Conservation (phyloP, 352 stramenopile genomes). For the Globisporangium emineosum region DNA sequence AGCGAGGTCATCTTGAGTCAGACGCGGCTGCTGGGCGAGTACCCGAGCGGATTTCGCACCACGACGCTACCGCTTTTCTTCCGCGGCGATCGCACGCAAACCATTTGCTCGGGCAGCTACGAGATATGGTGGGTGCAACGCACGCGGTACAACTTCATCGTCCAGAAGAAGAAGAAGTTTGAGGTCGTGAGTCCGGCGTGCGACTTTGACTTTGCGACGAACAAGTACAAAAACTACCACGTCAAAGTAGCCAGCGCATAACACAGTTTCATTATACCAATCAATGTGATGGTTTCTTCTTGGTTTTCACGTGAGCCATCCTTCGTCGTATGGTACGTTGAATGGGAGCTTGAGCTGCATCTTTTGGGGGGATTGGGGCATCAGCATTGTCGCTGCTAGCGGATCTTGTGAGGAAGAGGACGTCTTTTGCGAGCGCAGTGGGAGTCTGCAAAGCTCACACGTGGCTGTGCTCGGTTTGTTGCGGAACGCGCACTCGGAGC, state of each 20-base stretch:
- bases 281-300: neutral
- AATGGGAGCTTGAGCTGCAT: slow-evolving; percentile 14
- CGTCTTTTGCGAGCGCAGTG: slow-evolving; percentile 17
- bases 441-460: slow-evolving; percentile 62
- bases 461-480: slow-evolving; percentile 41
- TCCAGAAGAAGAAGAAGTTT: slow-evolving; percentile 82
- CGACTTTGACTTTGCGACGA: slow-evolving; percentile 78
- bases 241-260: slow-evolving; percentile 16
- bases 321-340: slow-evolving; percentile 33
- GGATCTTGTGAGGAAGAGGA: neutral
- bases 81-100: slow-evolving; percentile 50
- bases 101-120: slow-evolving; percentile 69
- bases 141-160: slow-evolving; percentile 76
- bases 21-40: slow-evolving; percentile 63
- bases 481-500: slow-evolving; percentile 57
- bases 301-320: slow-evolving; percentile 21
- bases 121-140: slow-evolving; percentile 88
- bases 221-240: slow-evolving; percentile 78
- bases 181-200: slow-evolving; percentile 54
- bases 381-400: neutral
- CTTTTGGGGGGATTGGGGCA: slow-evolving; percentile 7
- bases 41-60: slow-evolving; percentile 68
- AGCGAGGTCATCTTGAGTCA: slow-evolving; percentile 73
- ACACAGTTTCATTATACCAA: neutral
- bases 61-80: slow-evolving; percentile 76